These are phyloP conservation scores for Parastagonospora avenae DNA, from an alignment of 2,329 filamentous ascomycete genomes.

Conservation along the genomic window DNA sequence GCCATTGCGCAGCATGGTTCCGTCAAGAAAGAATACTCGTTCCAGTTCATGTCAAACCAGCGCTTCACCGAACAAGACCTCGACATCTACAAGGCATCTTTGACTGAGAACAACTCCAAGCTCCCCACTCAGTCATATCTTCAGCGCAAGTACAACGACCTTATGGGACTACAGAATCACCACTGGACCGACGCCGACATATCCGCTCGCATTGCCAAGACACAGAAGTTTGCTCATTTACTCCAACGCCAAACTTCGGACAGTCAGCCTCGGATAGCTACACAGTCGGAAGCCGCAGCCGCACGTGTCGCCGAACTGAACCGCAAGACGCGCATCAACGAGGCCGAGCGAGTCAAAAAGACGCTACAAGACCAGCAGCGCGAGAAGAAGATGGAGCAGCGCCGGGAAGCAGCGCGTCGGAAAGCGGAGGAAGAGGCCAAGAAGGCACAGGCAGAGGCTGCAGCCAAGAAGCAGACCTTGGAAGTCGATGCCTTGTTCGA, in stretches of 20 bases:
- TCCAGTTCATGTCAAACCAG: constrained; percentile 86
- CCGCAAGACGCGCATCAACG: constrained; percentile 78
- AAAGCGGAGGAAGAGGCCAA: constrained; percentile 58
- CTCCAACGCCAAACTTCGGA: constrained; percentile 70
- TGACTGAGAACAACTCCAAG: constrained; percentile 69
- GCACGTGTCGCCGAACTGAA: constrained; percentile 86
- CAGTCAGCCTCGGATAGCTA: constrained; percentile 62
- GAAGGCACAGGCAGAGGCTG: constrained; percentile 47
- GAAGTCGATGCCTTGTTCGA: constrained; percentile 55
- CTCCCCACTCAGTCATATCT: constrained; percentile 76
- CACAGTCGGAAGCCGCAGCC: constrained; percentile 68
- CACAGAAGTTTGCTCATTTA: constrained; percentile 55
- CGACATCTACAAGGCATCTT: constrained; percentile 77
- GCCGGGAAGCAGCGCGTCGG: constrained; percentile 51
- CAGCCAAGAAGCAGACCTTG: constrained; percentile 34
- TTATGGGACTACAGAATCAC: constrained; percentile 78
- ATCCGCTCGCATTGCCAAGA: constrained; percentile 74
- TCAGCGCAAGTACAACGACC: constrained; percentile 74
- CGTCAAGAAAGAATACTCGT: constrained; percentile 82
- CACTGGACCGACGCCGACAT: constrained; percentile 84
- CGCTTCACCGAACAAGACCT: constrained; percentile 85
- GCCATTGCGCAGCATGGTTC: constrained; percentile 81
- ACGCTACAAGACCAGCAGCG: constrained; percentile 78
- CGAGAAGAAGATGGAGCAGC: constrained; percentile 41
- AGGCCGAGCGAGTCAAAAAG: constrained; percentile 87